A percentile compares a stretch with the other conserved stretches of the same genome.
Evolutionary conservation across 352 stramenopile genomes (phyloP).

Genomic region (Phytopythium vexans): DNA sequence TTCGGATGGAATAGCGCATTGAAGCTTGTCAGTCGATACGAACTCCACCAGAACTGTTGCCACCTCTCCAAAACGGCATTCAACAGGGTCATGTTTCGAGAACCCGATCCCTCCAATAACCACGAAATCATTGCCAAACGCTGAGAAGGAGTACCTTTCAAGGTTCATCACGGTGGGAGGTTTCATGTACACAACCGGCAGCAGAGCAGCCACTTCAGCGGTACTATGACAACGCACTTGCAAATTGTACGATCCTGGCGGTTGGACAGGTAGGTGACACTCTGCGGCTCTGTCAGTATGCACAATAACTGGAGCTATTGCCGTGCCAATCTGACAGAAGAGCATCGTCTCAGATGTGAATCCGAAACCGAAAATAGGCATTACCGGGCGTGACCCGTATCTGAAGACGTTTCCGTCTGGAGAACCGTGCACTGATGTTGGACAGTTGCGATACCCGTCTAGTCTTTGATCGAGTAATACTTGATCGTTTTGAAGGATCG

Average conservation of each 20-base stretch:
- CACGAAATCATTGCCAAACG: slow-evolving; percentile 6
- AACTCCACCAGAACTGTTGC: slow-evolving; percentile 14
- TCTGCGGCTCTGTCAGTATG: slow-evolving; percentile 19
- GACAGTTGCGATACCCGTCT: slow-evolving; percentile 10
- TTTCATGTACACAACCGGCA: slow-evolving; percentile 21
- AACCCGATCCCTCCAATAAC: slow-evolving; percentile 24
- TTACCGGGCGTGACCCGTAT: slow-evolving; percentile 10
- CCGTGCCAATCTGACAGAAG: slow-evolving; percentile 13
- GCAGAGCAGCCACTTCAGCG: slow-evolving; percentile 7
- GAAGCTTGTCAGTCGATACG: slow-evolving; percentile 6
- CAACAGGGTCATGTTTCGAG: slow-evolving; percentile 15
- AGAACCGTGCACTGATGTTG: slow-evolving; percentile 11
- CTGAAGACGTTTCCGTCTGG: slow-evolving; percentile 8
- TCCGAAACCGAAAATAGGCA: slow-evolving; percentile 21
- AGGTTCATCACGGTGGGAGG: slow-evolving; percentile 14
- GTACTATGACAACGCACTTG: slow-evolving; percentile 15
- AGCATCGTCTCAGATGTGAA: slow-evolving; percentile 28
- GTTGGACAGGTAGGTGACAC: slow-evolving; percentile 21
- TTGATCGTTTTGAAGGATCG: slow-evolving; percentile 12
- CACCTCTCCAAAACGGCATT: slow-evolving; percentile 25
- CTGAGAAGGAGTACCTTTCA: no score
- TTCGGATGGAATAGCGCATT: no score
- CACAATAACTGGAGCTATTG: slow-evolving; percentile 8
- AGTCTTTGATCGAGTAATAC: slow-evolving; percentile 14
- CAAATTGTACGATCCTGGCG: slow-evolving; percentile 34